Evolutionary conservation across 2,329 filamentous ascomycete species (phyloP).

Genomic region (Aspergillus tamarii): DNA sequence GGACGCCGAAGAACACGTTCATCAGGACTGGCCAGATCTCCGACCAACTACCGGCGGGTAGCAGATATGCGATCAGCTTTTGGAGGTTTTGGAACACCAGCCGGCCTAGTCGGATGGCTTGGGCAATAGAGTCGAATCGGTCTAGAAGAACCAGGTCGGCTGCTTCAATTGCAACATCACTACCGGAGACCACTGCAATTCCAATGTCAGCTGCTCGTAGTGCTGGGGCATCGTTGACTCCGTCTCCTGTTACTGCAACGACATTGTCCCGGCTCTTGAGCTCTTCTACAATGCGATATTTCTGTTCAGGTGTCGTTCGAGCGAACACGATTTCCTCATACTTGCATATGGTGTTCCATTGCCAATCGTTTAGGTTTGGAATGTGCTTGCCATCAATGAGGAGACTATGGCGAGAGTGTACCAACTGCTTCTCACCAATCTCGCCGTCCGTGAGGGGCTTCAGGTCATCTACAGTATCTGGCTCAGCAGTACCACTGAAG

Average conservation of each 20-base stretch:
- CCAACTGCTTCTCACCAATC: conserved; percentile 22
- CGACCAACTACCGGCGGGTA: conserved; percentile 58
- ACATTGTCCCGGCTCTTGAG: conserved; percentile 41
- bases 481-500: conserved; percentile 45
- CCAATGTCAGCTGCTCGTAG: conserved; percentile 38
- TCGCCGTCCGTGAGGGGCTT: conserved; percentile 31
- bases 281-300: conserved; percentile 47
- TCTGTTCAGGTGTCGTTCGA: conserved; percentile 48
- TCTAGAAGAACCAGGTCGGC: conserved; percentile 44
- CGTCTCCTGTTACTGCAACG: conserved; percentile 47
- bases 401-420: conserved; percentile 52
- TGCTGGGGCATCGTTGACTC: conserved; percentile 42
- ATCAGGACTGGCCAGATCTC: conserved; percentile 62
- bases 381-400: conserved; percentile 70
- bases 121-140: conserved; percentile 38
- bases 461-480: conserved; percentile 62
- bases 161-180: conserved; percentile 46
- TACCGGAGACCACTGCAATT: conserved; percentile 41
- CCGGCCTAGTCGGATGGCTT: conserved; percentile 36
- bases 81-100: conserved; percentile 42
- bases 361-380: conserved; percentile 64
- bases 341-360: conserved; percentile 68
- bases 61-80: conserved; percentile 46
- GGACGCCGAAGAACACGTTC: conserved; percentile 61
- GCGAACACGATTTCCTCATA: conserved; percentile 57